Percentiles rank a stretch among this genome's conserved stretches.
phyloP scores from a whole-genome alignment of 2,329 filamentous ascomycete species.

The Chaetoscypha palmicola region DNA sequence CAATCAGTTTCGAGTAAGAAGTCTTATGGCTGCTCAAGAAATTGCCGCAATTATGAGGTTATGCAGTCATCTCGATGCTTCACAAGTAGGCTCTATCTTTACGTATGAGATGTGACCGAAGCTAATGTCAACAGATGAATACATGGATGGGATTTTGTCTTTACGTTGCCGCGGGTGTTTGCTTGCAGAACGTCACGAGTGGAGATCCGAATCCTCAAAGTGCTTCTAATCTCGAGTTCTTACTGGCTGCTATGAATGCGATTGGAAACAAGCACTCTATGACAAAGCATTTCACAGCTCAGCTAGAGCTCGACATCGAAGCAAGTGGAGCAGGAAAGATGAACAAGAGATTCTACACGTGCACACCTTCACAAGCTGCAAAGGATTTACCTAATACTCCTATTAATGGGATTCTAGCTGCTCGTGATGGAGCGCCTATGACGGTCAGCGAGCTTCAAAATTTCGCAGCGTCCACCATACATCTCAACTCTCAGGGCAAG shows the following conservation, averaged over 20 bases:
- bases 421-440: conserved; percentile 15
- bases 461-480: background rate
- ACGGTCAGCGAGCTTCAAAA: conserved; percentile 15
- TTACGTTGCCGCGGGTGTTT: conserved; percentile 79
- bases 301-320: conserved; percentile 76
- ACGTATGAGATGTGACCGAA: conserved; percentile 5
- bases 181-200: conserved; percentile 64
- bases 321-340: conserved; percentile 13
- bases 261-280: conserved; percentile 68
- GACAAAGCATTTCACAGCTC: conserved; percentile 76
- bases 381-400: conserved; percentile 12
- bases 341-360: no score
- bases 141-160: conserved; percentile 76
- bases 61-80: conserved; percentile 62
- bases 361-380: no score
- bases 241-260: conserved; percentile 71
- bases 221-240: conserved; percentile 57
- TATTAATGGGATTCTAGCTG: conserved; percentile 15
- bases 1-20: conserved; percentile 63
- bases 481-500: background rate
- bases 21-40: conserved; percentile 74
- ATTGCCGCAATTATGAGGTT: conserved; percentile 78
- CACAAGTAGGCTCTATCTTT: conserved; percentile 47
- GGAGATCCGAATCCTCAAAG: conserved; percentile 15
- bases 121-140: conserved; percentile 50